Evolutionary conservation across 345 rosid species (phyloP).

Genomic region (Eucalyptus polyanthemos): DNA sequence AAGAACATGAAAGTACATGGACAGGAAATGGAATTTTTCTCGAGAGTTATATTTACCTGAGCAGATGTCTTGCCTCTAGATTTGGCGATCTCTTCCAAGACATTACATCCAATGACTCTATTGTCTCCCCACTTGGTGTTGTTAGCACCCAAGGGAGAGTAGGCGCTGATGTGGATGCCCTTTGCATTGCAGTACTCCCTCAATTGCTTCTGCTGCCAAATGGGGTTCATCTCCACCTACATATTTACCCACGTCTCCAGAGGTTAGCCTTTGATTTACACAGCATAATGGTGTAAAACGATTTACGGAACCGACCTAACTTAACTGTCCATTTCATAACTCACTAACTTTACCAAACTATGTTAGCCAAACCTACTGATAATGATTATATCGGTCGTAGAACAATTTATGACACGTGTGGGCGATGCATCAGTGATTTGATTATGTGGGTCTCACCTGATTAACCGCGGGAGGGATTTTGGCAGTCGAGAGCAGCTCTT

Average conservation of each 20-base stretch:
- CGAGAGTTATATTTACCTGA: not conserved
- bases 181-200: constrained; percentile 6
- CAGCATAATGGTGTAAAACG: not conserved
- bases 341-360: not conserved
- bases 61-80: constrained; percentile 4
- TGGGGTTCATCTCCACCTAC: constrained; percentile 15
- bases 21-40: not conserved
- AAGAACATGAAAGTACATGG: not conserved
- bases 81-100: constrained; percentile 2
- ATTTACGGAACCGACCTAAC: not conserved
- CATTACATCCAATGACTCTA: not conserved
- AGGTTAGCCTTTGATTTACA: not conserved
- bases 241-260: not conserved
- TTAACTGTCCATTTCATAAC: not conserved
- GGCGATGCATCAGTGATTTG: not conserved
- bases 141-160: constrained; percentile 7
- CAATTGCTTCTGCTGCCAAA: constrained; percentile 11
- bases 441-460: not conserved
- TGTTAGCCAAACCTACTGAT: not conserved
- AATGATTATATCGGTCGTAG: not conserved
- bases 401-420: not conserved
- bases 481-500: constrained; percentile 4
- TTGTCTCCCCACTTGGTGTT: constrained; percentile 2
- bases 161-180: constrained; percentile 2
- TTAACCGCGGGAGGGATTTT: constrained; percentile 11